These are phyloP conservation scores for Cladosporium colombiae DNA, from an alignment of 2,329 filamentous ascomycete species.

Conservation along the genomic window DNA sequence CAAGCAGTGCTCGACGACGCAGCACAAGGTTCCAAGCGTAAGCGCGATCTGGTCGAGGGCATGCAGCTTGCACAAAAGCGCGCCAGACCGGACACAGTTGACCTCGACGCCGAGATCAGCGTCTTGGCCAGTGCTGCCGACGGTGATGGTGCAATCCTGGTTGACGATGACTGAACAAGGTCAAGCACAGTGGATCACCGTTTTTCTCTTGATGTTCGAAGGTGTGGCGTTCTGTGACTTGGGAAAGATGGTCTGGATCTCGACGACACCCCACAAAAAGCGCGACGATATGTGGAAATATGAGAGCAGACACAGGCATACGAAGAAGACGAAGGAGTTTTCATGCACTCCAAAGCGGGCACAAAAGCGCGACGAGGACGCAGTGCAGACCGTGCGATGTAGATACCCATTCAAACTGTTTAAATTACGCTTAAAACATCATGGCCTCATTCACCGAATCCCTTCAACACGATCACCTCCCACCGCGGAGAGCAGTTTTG, in stretches of 20 bases:
- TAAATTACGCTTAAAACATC: constrained; percentile 5
- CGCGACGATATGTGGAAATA: background rate
- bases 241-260: background rate
- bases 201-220: background rate
- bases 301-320: background rate
- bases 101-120: constrained; percentile 26
- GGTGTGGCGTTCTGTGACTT: background rate
- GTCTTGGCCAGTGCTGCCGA: constrained; percentile 28
- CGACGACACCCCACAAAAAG: background rate
- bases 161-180: constrained; percentile 28
- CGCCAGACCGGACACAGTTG: constrained; percentile 24
- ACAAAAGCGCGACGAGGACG: background rate
- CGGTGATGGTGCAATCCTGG: constrained; percentile 35
- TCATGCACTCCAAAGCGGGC: background rate
- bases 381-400: constrained; percentile 2
- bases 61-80: constrained; percentile 30
- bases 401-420: constrained; percentile 16
- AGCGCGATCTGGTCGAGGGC: constrained; percentile 33
- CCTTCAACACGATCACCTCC: background rate
- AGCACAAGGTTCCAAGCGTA: constrained; percentile 31
- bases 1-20: constrained; percentile 25
- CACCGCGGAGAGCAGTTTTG: background rate
- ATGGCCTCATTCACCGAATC: too few species aligned
- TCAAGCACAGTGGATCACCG: background rate
- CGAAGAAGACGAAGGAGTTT: background rate